A percentile compares a stretch with the other conserved stretches of the same genome.
Evolutionary conservation across 495 filamentous ascomycete species (phyloP).

Genomic region (Podospora sp.): DNA sequence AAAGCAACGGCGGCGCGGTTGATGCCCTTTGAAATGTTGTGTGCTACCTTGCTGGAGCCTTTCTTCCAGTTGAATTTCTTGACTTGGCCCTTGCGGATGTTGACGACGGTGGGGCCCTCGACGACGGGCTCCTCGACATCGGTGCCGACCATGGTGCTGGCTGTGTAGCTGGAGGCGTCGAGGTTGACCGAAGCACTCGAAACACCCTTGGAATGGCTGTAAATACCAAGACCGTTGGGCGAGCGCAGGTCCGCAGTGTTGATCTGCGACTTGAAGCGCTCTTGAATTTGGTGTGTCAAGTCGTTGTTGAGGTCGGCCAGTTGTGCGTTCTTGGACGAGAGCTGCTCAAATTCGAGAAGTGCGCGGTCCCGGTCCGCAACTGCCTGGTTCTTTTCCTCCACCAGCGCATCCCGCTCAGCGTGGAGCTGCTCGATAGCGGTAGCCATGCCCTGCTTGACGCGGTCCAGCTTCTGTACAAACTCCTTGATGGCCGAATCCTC

Average conservation of each 20-base stretch:
- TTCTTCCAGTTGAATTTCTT: slow-evolving; percentile 99
- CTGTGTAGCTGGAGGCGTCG: slow-evolving; percentile 43
- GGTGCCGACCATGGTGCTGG: slow-evolving; percentile 58
- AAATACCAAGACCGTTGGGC: slow-evolving; percentile 85
- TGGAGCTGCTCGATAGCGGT: slow-evolving; percentile 82
- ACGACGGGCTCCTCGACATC: slow-evolving; percentile 69
- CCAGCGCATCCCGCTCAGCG: slow-evolving; percentile 74
- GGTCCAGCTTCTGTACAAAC: slow-evolving; percentile 83
- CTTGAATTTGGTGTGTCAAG: slow-evolving; percentile 90
- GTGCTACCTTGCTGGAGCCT: slow-evolving; percentile 86
- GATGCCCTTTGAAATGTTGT: slow-evolving; percentile 90
- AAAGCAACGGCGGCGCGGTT: slow-evolving; percentile 73
- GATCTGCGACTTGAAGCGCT: slow-evolving; percentile 80
- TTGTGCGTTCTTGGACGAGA: slow-evolving; percentile 91
- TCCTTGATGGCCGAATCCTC: slow-evolving; percentile 85
- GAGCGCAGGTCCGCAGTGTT: slow-evolving; percentile 55
- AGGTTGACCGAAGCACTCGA: slow-evolving; percentile 67
- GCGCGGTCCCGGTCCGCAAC: slow-evolving; percentile 84
- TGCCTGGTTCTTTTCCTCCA: slow-evolving; percentile 79
- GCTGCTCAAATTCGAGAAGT: slow-evolving; percentile 91
- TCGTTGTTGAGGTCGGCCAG: slow-evolving; percentile 93
- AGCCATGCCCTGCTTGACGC: slow-evolving; percentile 77
- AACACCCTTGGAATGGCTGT: slow-evolving; percentile 71
- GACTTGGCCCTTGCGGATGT: slow-evolving; percentile 85
- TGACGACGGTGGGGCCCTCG: slow-evolving; percentile 84